Evolutionary conservation across 2,329 filamentous ascomycete genomes (phyloP), one percentile per base, ranked within the genome.

Genomic region (Penicillium palitans): DNA sequence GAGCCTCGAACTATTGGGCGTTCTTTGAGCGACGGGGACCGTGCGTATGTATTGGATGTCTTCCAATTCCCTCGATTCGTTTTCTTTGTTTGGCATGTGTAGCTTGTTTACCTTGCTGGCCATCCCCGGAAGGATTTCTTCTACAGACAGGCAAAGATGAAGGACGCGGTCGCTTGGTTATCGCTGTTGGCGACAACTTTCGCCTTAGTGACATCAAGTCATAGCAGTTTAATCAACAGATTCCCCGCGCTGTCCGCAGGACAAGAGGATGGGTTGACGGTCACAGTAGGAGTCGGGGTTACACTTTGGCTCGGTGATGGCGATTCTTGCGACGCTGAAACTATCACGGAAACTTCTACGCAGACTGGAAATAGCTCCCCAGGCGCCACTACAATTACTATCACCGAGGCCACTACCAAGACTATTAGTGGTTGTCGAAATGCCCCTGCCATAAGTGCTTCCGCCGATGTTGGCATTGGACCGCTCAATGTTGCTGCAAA

Each of bases 101-200:
- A 33, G 33, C 31, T 42, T 24, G 31, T 51, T 46, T 41, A 42
- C 6, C 27, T 44, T 49, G 48, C n/a, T 40, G 2, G n/a, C 17
- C 13, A 3, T 58, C 41, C 19, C 3, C 12, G 8, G 24, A 52
- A 44, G 15, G 31, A 45, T 27, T 45, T 19, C 24, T 17, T 17
- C 17, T 19, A 37, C 44, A 21, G 27, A 42, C 44, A 45, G 17
- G 40, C 46, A 35, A 60, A 37, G 4, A 66, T 66, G 64, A 62
- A 44, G 51, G 15, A 42, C 13, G 44, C 37, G 10, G 2, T 56
- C 21, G 21, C 45, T 61, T 57, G 51, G 53, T 51, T 58, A 40
- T 63, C 57, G 53, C 52, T 63, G 8, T 51, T 61, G 15, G 62
- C 54, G 52, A 59, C 21, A 37, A 24, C 47, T 4, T 40, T 57